Conservation (phyloP, 805 yeast genomes). For the Wickerhamiella kazuoi region DNA sequence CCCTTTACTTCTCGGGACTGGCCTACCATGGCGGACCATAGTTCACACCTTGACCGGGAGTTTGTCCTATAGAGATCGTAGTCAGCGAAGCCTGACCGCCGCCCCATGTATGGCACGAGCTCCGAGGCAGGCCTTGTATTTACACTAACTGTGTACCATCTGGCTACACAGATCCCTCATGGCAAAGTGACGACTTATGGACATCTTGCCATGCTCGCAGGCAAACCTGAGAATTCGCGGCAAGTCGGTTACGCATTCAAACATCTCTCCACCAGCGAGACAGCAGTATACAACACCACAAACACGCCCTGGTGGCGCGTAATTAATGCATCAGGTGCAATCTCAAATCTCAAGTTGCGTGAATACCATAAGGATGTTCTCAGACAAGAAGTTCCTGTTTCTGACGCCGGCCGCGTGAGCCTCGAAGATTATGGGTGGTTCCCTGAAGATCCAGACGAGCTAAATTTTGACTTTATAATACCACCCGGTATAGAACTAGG, state of each 20-base stretch:
- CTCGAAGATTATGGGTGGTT: constrained; percentile 49
- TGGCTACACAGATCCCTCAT: constrained; percentile 35
- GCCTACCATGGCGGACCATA: too few species aligned
- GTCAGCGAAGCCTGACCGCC: too few species aligned
- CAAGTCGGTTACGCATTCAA: constrained; percentile 62
- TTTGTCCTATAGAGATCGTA: too few species aligned
- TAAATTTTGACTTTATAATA: neutral
- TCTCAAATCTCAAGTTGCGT: constrained; percentile 34
- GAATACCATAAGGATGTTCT: constrained; percentile 30
- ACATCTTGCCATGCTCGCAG: constrained; percentile 48
- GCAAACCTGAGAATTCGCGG: constrained; percentile 48
- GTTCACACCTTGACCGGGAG: too few species aligned
- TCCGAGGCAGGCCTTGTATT: constrained; percentile 37
- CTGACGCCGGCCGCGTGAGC: constrained; percentile 22
- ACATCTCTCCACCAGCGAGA: constrained; percentile 23
- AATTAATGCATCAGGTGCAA: constrained; percentile 41
- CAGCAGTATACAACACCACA: constrained; percentile 17
- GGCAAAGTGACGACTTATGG: constrained; percentile 61
- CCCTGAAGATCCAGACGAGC: constrained; percentile 23
- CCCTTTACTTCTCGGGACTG: neutral
- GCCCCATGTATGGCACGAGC: constrained; percentile 9
- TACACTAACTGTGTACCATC: constrained; percentile 40
- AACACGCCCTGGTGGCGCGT: constrained; percentile 74
- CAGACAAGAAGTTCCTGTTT: constrained; percentile 28
- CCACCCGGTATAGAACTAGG: neutral